Conservation (phyloP, 192 early-diverging fungal species). For the Thamnidium elegans region DNA sequence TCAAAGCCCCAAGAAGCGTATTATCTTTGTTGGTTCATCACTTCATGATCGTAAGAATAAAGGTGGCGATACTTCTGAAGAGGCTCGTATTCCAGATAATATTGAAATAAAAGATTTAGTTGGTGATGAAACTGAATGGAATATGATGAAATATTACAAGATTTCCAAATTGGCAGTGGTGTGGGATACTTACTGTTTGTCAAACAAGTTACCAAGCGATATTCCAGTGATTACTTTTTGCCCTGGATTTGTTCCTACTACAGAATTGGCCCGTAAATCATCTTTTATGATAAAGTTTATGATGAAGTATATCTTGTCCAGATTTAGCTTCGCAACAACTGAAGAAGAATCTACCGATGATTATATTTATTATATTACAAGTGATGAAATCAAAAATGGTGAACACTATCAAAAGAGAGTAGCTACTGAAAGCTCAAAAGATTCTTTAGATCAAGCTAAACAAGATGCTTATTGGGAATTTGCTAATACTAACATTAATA, state of each 20-base stretch:
- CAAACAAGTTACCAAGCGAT: conserved; percentile 6
- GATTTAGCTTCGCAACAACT: conserved; percentile 15
- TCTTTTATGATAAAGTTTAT: neutral
- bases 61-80: neutral
- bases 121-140: conserved; percentile 16
- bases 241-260: conserved; percentile 32
- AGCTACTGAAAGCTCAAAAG: conserved; percentile 4
- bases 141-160: conserved; percentile 22
- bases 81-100: neutral
- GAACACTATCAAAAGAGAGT: conserved; percentile 9
- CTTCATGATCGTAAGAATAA: conserved; percentile 16
- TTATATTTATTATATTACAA: conserved; percentile 26
- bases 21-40: conserved; percentile 18
- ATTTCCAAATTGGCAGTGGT: conserved; percentile 18
- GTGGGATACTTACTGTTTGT: conserved; percentile 11
- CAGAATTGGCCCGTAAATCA: conserved; percentile 16
- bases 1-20: conserved; percentile 1
- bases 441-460: conserved; percentile 4
- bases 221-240: conserved; percentile 16
- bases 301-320: conserved; percentile 5
- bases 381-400: conserved; percentile 2
- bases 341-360: conserved; percentile 14
- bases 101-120: conserved; percentile 11
- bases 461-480: conserved; percentile 18
- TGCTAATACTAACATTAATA: conserved; percentile 13